Base-by-base conservation (phyloP, 257 asterid genomes). In the Plantago elongata region DNA sequence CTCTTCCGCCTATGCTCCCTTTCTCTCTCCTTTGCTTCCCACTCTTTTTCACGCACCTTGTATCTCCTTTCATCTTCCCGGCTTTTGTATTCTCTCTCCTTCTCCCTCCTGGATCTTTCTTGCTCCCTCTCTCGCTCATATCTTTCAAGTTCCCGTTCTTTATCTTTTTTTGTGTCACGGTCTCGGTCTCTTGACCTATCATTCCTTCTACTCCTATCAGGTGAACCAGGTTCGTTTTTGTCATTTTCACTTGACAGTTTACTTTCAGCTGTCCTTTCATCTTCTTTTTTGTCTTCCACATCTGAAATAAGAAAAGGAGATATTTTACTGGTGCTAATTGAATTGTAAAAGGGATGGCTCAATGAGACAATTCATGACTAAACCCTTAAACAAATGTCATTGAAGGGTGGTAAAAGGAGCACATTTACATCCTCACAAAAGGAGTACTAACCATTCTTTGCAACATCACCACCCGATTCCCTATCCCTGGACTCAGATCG, bases 21-120 rank as follows among this genome's bases (percentile, higher is more conserved):
- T 72, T 93, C 97, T 72, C 89, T 93, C 63, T 93, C 99, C 81
- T 90, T 85, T 66, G 84, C n/a, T 81, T 93, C 99, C 99, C 99
- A 89, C 64, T 93, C 97, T 69, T 93, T 89, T 77, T 89, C 99
- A 27, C 92, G 95, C 55, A 74, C 71, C 84, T 85, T 93, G 67
- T 75, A 93, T 74, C 96, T 78, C 27, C 99, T 91, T 59, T 93
- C 99, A 77, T 93, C 99, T 66, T 93, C 99, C 65, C 96, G 85
- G 71, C 83, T 84, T 74, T 85, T 93, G 71, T 93, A 73, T 69
- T 87, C 96, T 68, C 95, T 84, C 55, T 93, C 99, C 77, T 88
- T 87, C 82, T 93, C 99, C 74, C 97, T 79, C 86, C 84, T 93
- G 37, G 86, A 86, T 64, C 99, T 89, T 57, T 93, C 96, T 60